Evolutionary conservation across 108 stramenopile genomes (phyloP).

Genomic region (Cyclotella choctawhatcheeana): DNA sequence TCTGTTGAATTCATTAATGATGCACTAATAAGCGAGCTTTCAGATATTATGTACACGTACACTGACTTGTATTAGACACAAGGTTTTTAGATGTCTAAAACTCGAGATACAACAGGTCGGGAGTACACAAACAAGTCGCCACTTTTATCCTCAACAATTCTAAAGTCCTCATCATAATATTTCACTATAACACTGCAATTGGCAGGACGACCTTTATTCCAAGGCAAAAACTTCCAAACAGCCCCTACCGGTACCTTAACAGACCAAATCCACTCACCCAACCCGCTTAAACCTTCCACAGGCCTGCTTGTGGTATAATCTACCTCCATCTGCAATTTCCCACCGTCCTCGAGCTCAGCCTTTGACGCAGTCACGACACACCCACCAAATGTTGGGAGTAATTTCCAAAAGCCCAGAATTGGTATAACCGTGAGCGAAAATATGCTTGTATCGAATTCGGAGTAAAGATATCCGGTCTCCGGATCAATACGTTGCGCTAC

Average conservation of each 20-base stretch:
- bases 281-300: constrained; percentile 75
- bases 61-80: too few relatives aligned
- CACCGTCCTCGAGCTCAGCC: constrained; percentile 56
- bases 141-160: constrained; percentile 79
- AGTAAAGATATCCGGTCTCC: constrained; percentile 60
- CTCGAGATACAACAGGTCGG: constrained; percentile 75
- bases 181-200: constrained; percentile 70
- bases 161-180: constrained; percentile 83
- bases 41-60: too few relatives aligned
- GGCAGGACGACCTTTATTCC: constrained; percentile 82
- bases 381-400: constrained; percentile 94
- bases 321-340: constrained; percentile 76
- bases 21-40: too few relatives aligned
- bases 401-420: constrained; percentile 92
- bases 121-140: constrained; percentile 90
- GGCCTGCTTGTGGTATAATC: constrained; percentile 85
- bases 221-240: constrained; percentile 86
- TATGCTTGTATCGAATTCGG: constrained; percentile 82
- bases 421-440: constrained; percentile 90
- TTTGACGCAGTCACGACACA: constrained; percentile 87
- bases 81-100: constrained; percentile 52
- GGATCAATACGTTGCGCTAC: constrained; percentile 86
- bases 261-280: constrained; percentile 87
- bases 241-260: constrained; percentile 85
- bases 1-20: too few relatives aligned